These are phyloP conservation scores for Yueomyces sp. DNA, from an alignment of 805 yeast species.

Conservation along the genomic window DNA sequence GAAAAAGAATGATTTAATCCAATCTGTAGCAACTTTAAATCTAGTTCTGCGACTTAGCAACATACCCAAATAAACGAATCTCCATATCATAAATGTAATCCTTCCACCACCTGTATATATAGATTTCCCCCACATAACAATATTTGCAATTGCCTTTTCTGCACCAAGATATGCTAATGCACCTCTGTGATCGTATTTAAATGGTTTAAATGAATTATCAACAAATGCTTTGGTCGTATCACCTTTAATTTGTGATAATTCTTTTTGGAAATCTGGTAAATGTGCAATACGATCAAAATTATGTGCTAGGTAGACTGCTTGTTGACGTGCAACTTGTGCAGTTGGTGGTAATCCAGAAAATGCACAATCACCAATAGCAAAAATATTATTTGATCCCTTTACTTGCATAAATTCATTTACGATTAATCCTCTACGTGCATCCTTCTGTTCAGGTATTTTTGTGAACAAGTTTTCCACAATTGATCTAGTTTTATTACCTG, in stretches of 20 bases:
- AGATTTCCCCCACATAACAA: conserved; percentile 66
- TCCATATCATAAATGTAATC: conserved; percentile 84
- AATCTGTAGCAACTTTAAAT: conserved; percentile 72
- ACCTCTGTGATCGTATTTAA: conserved; percentile 79
- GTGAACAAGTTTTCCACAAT: conserved; percentile 53
- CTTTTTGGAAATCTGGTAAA: conserved; percentile 26
- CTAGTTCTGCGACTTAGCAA: conserved; percentile 78
- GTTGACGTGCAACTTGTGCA: conserved; percentile 94
- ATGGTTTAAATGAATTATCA: conserved; percentile 44
- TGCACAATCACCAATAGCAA: conserved; percentile 90
- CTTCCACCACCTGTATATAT: conserved; percentile 79
- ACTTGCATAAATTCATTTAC: conserved; percentile 70
- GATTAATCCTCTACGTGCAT: conserved; percentile 76
- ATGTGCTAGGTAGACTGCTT: conserved; percentile 68
- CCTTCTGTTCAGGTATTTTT: conserved; percentile 64
- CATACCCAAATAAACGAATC: conserved; percentile 83
- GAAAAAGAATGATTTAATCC: conserved; percentile 77
- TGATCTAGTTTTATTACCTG: conserved; percentile 83
- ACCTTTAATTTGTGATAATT: conserved; percentile 20
- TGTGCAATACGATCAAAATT: conserved; percentile 48
- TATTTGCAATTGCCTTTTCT: conserved; percentile 89
- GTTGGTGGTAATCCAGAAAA: conserved; percentile 85
- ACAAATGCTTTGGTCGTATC: conserved; percentile 26
- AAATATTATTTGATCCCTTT: conserved; percentile 71
- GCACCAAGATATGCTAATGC: conserved; percentile 87